Base-by-base conservation (phyloP, 1,139 yeast species). In the Saccharomyces hybrid region DNA sequence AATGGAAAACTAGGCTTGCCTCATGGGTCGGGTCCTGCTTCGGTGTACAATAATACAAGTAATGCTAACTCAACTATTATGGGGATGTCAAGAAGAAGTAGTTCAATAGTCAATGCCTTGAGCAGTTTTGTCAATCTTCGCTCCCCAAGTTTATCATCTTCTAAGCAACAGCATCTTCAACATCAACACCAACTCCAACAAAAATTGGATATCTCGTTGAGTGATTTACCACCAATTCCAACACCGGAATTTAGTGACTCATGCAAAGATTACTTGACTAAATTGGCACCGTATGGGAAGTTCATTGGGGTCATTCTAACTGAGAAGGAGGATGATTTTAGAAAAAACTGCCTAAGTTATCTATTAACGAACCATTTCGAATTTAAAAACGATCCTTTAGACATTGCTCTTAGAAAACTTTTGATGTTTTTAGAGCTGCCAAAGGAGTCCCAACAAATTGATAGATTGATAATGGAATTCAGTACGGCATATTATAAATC, bases 381-480 rank as follows among this genome's bases (percentile, higher is more conserved):
- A 53, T 82, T 84, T 55, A 51, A 61, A 2, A 72, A 72, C 26
- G 79, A 79, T 56, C 85, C 90, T 0, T 63, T 85, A 14, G 91
- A 85, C 62, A 72, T 85, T 59, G 76, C 89, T 0, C 67, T 85
- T 51, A 69, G 91, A 48, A 78, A 77, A 60, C 75, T 84, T 51
- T 67, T 85, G 47, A 74, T 82, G 71, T 70, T 75, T 51, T 76
- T 81, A 51, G 79, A 79, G 53, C 68, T 85, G 27, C 90, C 91
- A 0, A 76, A 74, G 57, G 91, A 85, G 64, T 73, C 88, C 0
- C 90, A 84, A 64, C 89, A 85, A 63, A 84, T 84, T 53, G 90
- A 85, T 62, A 73, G 88, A 49, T 76, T 83, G 3, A 68, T 85
- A 49, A 79, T 77, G 52, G 76, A 77, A 28, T 83, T 84, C 67